Base-by-base conservation (phyloP, 176 grass and related monocot species). In the Calamus simplicifolius region DNA sequence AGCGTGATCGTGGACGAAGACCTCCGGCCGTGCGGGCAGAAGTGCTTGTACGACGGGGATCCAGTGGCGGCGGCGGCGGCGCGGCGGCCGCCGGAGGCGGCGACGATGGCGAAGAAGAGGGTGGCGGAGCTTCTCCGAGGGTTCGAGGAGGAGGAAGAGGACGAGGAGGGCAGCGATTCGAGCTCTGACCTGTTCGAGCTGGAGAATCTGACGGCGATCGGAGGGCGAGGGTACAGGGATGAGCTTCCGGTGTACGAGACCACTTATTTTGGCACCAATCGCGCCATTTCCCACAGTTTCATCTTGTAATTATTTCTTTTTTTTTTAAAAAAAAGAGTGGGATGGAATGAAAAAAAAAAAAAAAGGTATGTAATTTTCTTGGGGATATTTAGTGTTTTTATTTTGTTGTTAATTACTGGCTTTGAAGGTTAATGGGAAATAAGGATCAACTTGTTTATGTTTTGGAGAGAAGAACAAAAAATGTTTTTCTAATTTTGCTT, bases 241-340 rank as follows among this genome's bases (percentile, higher is more conserved):
- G 94, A 98, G 69, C 75, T 98, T 61, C 94, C 94, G 67, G 94
- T 98, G 81, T 98, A 98, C 68, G 81, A 87, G 79, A 98, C 94
- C 19, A 98, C 94, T 4, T 75, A 73, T 60, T 73, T 92, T 16
- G 79, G 72, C 8, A 75, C 62, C 4, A 77, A 72, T 74, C 82
- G 69, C 27, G 73, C 58, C 64, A 72, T 85, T 83, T 72, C 67
- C 8, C 77, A 75, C 48, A 75, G 61, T 15, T 5, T 70, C 29
- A 7, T 78, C 58, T 56, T 78, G 30, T 70, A 70, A 78, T 70
- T 56, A 70, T 56, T 48, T 23, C 1, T 23, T 23, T 23, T 12
- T 8, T 12, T 51, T 29, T 23, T 19, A 18, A 49, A 19, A 58
- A 49, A 63, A 29, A 0, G 17, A 38, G 6, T 23, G 25, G 49